A percentile compares a stretch with the other conserved stretches of the same genome.
Evolutionary conservation across 73 alveolate genomes (phyloP).

Genomic region (Paramecium caudatum): DNA sequence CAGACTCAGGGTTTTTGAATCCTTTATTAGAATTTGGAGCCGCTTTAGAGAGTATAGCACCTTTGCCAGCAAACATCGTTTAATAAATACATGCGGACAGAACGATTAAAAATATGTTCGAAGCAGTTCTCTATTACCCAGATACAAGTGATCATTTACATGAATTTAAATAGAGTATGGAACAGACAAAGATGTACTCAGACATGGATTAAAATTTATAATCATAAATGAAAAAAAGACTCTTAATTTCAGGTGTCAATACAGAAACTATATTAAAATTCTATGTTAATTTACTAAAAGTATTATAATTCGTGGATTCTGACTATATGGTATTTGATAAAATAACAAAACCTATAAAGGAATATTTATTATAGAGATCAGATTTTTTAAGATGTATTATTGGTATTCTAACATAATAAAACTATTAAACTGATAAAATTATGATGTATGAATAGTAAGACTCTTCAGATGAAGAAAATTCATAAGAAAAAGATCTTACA

Average conservation of each 20-base stretch:
- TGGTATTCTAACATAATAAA: slow-evolving; percentile 50
- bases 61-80: background rate
- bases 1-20: slow-evolving; percentile 22
- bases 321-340: slow-evolving; percentile 67
- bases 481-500: slow-evolving; percentile 70
- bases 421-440: slow-evolving; percentile 60
- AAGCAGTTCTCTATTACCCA: slow-evolving; percentile 48
- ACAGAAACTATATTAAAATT: slow-evolving; percentile 69
- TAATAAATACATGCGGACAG: slow-evolving; percentile 17
- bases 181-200: slow-evolving; percentile 32
- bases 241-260: slow-evolving; percentile 70
- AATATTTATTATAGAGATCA: slow-evolving; percentile 66
- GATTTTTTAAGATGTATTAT: slow-evolving; percentile 73
- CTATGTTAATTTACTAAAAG: slow-evolving; percentile 68
- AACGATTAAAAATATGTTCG: slow-evolving; percentile 32
- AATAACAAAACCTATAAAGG: slow-evolving; percentile 68
- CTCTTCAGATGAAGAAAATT: slow-evolving; percentile 69
- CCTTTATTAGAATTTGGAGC: slow-evolving; percentile 35
- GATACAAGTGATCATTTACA: slow-evolving; percentile 49
- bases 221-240: slow-evolving; percentile 56
- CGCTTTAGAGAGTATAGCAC: background rate
- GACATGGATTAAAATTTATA: slow-evolving; percentile 49
- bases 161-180: slow-evolving; percentile 9
- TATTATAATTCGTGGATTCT: slow-evolving; percentile 66
- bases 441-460: slow-evolving; percentile 68